These are phyloP conservation scores for Hevea brasiliensis DNA, from an alignment of 345 rosid species.

Conservation along the genomic window DNA sequence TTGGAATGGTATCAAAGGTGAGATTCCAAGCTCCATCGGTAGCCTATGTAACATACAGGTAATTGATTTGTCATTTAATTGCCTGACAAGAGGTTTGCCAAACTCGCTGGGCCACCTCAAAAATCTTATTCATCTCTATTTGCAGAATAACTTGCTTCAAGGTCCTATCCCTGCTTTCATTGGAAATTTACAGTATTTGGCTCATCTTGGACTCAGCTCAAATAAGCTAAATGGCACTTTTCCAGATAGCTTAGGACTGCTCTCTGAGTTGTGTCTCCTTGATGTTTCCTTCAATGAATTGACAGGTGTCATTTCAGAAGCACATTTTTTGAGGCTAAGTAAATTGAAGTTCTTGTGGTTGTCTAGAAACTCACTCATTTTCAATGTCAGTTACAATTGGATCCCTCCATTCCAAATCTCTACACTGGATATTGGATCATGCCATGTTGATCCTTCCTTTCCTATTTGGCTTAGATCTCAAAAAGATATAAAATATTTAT, in stretches of 20 bases:
- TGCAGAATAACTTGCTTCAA: constrained; percentile 42
- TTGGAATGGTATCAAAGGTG: constrained; percentile 26
- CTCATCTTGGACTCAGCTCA: background rate
- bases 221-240: constrained; percentile 50
- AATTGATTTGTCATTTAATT: no score
- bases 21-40: no score
- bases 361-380: constrained; percentile 36
- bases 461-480: constrained; percentile 59
- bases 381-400: constrained; percentile 47
- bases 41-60: no score
- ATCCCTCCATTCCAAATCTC: constrained; percentile 53
- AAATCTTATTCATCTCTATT: constrained; percentile 36
- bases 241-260: constrained; percentile 46
- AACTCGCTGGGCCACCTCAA: constrained; percentile 38
- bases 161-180: constrained; percentile 39
- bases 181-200: no score
- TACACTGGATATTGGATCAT: constrained; percentile 45
- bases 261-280: constrained; percentile 29
- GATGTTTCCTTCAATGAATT: constrained; percentile 45
- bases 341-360: constrained; percentile 35
- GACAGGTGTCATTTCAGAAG: constrained; percentile 42
- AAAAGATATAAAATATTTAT: constrained; percentile 35
- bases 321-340: constrained; percentile 41
- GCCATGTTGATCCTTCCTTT: constrained; percentile 49
- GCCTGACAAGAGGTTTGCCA: no score